Conservation (phyloP, 169 alveolate species). For the Cryptosporidium ubiquitum region DNA sequence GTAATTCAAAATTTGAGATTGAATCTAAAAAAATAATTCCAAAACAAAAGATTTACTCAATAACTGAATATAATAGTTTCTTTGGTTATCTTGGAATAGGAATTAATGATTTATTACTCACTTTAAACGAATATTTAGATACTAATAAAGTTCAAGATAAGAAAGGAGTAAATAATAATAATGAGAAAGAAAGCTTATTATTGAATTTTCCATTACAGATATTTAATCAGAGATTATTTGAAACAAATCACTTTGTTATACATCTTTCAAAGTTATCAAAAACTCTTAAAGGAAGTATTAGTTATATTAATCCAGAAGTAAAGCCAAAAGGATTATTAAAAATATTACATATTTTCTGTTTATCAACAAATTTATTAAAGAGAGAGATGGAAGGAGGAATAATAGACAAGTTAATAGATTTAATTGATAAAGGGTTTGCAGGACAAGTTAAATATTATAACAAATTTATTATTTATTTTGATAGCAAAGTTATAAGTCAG, state of each 20-base stretch:
- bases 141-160: neutral
- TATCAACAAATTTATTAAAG: neutral
- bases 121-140: neutral
- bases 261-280: neutral
- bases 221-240: conserved; percentile 26
- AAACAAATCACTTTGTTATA: neutral
- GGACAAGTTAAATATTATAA: neutral
- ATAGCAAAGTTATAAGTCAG: conserved; percentile 17
- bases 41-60: conserved; percentile 4
- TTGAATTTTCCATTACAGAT: neutral
- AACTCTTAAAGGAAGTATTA: neutral
- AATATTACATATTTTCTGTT: conserved; percentile 3
- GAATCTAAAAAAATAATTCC: neutral
- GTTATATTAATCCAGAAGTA: neutral
- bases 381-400: conserved; percentile 8
- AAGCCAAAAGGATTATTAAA: neutral
- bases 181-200: neutral
- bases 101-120: neutral
- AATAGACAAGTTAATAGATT: neutral
- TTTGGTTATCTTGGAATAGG: conserved; percentile 23
- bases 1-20: neutral
- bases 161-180: too few species aligned
- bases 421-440: conserved; percentile 35
- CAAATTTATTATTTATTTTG: conserved; percentile 35
- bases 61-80: conserved; percentile 29